Base-by-base conservation (phyloP, 1,284 basidiomycete genomes). In the Blastosporella zonata region DNA sequence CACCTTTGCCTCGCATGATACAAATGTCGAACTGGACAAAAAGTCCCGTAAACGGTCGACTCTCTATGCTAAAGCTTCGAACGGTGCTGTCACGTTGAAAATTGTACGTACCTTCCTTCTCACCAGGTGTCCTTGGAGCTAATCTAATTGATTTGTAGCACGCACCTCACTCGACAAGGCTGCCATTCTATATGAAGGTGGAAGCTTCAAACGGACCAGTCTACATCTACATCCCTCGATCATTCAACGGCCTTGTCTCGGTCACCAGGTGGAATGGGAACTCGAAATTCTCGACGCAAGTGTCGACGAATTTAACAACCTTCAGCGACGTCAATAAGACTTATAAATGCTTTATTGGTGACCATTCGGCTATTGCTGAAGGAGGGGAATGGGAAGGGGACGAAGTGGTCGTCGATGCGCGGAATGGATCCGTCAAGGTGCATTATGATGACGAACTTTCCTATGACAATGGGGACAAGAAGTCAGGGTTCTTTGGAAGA, bases 291-390 rank as follows among this genome's bases (percentile, higher is more conserved):
- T 70, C 69, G 1, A 49, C 58, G 4, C 53, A 57, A 12, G 40
- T 68, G 6, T 43, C 53, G 20, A 43, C 49, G 5, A 44, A 57
- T 8, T 39, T 64, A 15, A 66, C 62, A 6, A 56, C 55, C 1
- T 64, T 71, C 51, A 65, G 60, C 37, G 65, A 67, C 25, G 49
- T 61, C 1, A 47, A 65, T 5, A 34, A 49, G 13, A 59, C 56
- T n/a, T 56, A 57, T 22, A 59, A 58, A 28, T 67, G 62, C 46
- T 71, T 71, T 47, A 50, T 72, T 34, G 71, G 71, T 0, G 61
- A 67, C 23, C 63, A 56, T n/a, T 48, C 62, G 17, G 54, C 55
- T 3, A 49, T 56, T 21, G 28, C 46, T 7, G 58, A 58, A 15
- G 50, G 51, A 9, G 57, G 54, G 17, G 36, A 49, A 29, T 70